Conservation (phyloP, 164 flowering plant genomes). For the Litsea cubeba region DNA sequence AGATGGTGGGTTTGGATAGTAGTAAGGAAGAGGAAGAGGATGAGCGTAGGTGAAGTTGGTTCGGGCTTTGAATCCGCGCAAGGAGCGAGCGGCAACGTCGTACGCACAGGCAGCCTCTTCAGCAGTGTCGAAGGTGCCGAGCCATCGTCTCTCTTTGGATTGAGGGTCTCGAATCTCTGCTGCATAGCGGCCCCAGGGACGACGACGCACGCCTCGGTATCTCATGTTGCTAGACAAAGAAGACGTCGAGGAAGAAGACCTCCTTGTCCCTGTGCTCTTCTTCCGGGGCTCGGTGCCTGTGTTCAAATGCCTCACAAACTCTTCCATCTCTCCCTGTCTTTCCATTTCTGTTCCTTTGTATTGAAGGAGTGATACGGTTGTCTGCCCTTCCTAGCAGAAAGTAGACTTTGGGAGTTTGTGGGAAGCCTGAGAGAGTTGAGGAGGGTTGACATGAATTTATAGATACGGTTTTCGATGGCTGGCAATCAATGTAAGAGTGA, state of each 20-base stretch:
- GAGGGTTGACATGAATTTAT: too few species aligned
- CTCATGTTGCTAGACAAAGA: constrained; percentile 22
- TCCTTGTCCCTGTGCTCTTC: background rate
- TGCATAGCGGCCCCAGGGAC: constrained; percentile 96
- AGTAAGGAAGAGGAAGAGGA: constrained; percentile 9
- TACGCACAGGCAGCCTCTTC: constrained; percentile 96
- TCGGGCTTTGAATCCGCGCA: constrained; percentile 81
- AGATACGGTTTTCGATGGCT: too few species aligned
- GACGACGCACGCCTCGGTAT: constrained; percentile 85
- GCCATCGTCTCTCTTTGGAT: constrained; percentile 84
- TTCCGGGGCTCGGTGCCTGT: background rate
- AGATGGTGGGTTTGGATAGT: background rate
- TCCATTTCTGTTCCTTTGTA: too few species aligned
- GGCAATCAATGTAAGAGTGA: too few species aligned
- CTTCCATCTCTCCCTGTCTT: constrained; percentile 6
- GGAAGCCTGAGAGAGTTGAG: too few species aligned
- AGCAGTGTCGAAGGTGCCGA: constrained; percentile 94
- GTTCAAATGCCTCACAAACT: constrained; percentile 31
- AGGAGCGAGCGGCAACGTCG: constrained; percentile 82
- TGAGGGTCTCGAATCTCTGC: constrained; percentile 90
- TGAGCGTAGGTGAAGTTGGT: constrained; percentile 71
- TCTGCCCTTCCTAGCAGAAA: too few species aligned
- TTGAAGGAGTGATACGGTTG: too few species aligned
- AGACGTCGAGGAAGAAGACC: background rate
- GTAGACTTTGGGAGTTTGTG: too few species aligned